These are phyloP conservation scores for Meyerozyma athensensis DNA, from an alignment of 1,139 yeast species.

Conservation along the genomic window DNA sequence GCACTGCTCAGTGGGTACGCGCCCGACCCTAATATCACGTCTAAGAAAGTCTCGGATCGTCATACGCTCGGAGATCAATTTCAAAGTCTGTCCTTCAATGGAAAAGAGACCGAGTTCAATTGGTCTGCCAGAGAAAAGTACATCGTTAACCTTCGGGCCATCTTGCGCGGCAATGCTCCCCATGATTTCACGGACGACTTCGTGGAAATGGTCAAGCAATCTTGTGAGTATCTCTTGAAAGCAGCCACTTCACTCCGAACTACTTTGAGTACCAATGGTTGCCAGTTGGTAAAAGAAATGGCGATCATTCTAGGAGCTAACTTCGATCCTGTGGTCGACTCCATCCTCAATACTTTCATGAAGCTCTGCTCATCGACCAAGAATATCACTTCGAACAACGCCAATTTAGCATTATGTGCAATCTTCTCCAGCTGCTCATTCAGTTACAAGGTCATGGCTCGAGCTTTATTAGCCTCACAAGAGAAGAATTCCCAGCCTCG, in stretches of 20 bases:
- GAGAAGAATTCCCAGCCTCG: constrained; percentile 75
- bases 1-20: constrained; percentile 17
- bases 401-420: constrained; percentile 62
- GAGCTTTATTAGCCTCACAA: constrained; percentile 47
- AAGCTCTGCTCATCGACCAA: constrained; percentile 73
- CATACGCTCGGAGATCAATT: background rate
- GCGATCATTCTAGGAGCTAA: constrained; percentile 44
- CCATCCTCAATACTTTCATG: constrained; percentile 51
- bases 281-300: constrained; percentile 74
- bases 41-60: constrained; percentile 13
- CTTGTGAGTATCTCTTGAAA: constrained; percentile 63
- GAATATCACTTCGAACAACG: constrained; percentile 70
- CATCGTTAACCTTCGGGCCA: constrained; percentile 51
- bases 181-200: constrained; percentile 39
- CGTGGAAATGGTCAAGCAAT: constrained; percentile 33
- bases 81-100: constrained; percentile 43
- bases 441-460: constrained; percentile 48
- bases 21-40: constrained; percentile 22
- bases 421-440: constrained; percentile 54
- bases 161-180: constrained; percentile 54
- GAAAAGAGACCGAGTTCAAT: constrained; percentile 83
- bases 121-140: constrained; percentile 74
- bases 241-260: constrained; percentile 76
- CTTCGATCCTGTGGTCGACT: constrained; percentile 63
- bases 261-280: constrained; percentile 69